Base-by-base conservation (phyloP, 257 asterid genomes). In the Parsonsia alboflavescens region DNA sequence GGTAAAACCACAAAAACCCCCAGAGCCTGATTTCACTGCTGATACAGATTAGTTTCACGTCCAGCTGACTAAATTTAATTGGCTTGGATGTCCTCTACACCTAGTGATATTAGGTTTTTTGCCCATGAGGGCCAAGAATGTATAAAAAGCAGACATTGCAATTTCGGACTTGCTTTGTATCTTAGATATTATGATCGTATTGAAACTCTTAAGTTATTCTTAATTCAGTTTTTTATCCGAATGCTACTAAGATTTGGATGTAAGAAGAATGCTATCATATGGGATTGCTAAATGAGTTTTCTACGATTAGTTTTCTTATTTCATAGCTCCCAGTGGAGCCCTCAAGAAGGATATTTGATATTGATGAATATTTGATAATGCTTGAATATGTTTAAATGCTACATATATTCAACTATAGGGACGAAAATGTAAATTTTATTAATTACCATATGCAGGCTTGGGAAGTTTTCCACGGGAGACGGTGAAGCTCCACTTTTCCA, bases 21-120 rank as follows among this genome's bases (percentile, higher is more conserved):
- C 97, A 6, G 98, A 93, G 80, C 98, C 98, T 15, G 98, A 93
- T 81, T 93, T 93, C 74, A 88, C 89, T 13, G 96, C 93, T 4
- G 98, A 93, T 80, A 92, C 89, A n/a, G 97, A 93, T 79, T 90
- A 76, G 83, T 72, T 45, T 44, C 61, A 28, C 59, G 54, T 46
- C 52, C 39, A 52, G 39, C 72, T 82, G 63, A 62, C 33, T 72
- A 30, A 76, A 53, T n/a, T n/a, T n/a, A n/a, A n/a, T 57, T 66
- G 22, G 75, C 67, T 72, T 71, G 56, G 49, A 21, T 73, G 74
- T 63, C 30, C 71, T 68, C 8, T 58, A 19, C 10, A 13, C 2
- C 5, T 49, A 52, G 54, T 53, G 44, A 70, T 76, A 45, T 81
- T 73, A 10, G 79, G 77, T n/a, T n/a, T 33, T 33, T 33, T 71